Evolutionary conservation across 805 yeast species (phyloP).

Genomic region (Metschnikowia gelsemii): DNA sequence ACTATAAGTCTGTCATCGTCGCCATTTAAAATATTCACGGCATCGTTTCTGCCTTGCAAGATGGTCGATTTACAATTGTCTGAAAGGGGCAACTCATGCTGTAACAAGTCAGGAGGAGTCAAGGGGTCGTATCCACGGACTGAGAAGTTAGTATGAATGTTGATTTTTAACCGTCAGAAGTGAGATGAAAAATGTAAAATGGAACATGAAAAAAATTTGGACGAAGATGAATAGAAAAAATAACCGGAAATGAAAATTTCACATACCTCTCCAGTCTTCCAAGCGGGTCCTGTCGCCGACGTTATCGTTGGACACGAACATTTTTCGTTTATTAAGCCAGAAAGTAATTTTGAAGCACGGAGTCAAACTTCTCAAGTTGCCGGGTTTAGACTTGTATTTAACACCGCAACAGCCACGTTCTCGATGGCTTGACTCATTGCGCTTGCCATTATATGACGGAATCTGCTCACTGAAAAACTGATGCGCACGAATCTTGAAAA

Average conservation of each 20-base stretch:
- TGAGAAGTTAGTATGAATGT: slow-evolving; percentile 23
- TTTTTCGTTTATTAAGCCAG: slow-evolving; percentile 28
- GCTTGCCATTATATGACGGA: slow-evolving; percentile 5
- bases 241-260: not conserved
- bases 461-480: not conserved
- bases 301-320: slow-evolving; percentile 84
- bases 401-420: slow-evolving; percentile 8
- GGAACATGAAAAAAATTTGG: not conserved
- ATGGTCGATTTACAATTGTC: slow-evolving; percentile 60
- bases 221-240: not conserved
- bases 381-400: slow-evolving; percentile 5
- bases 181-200: not conserved
- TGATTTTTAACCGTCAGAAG: no score
- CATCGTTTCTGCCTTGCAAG: slow-evolving; percentile 72
- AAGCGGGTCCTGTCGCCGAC: slow-evolving; percentile 78
- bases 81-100: slow-evolving; percentile 75
- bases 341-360: slow-evolving; percentile 7
- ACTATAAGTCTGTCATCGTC: slow-evolving; percentile 81
- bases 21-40: slow-evolving; percentile 70
- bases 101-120: slow-evolving; percentile 87
- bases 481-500: slow-evolving; percentile 2
- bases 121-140: slow-evolving; percentile 88
- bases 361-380: not conserved
- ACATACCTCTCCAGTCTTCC: slow-evolving; percentile 53
- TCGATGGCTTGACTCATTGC: slow-evolving; percentile 10